phyloP scores from a whole-genome alignment of 306 rosid species.

The Rosa chinensis region DNA sequence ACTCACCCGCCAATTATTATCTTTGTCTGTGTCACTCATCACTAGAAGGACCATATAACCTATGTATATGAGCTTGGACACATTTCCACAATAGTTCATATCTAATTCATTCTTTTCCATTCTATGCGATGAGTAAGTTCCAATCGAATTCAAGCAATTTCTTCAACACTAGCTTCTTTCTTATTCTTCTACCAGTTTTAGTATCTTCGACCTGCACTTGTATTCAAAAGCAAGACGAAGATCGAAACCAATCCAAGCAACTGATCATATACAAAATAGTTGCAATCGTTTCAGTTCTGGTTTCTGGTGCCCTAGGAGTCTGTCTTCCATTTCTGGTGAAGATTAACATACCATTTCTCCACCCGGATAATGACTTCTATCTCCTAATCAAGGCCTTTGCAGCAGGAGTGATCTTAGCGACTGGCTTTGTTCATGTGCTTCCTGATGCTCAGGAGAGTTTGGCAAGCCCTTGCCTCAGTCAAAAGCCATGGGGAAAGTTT shows the following conservation, averaged over 20 bases:
- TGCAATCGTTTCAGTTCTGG: conserved; percentile 39
- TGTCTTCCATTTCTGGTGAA: conserved; percentile 41
- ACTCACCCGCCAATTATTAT: background rate
- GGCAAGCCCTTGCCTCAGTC: conserved; percentile 40
- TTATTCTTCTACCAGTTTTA: conserved; percentile 22
- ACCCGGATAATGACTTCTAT: conserved; percentile 38
- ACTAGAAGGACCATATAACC: background rate
- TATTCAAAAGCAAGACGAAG: conserved; percentile 10
- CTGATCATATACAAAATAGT: conserved; percentile 36
- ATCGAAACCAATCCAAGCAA: conserved; percentile 29
- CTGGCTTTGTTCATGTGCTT: conserved; percentile 61
- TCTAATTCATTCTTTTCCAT: background rate
- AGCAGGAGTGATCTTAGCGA: conserved; percentile 60
- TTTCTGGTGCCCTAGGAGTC: conserved; percentile 43
- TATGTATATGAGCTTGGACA: background rate
- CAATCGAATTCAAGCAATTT: background rate
- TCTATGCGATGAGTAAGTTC: background rate
- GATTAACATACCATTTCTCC: conserved; percentile 16
- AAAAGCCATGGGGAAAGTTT: conserved; percentile 55
- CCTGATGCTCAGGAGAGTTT: conserved; percentile 53
- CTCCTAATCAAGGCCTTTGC: conserved; percentile 51
- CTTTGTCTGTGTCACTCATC: background rate
- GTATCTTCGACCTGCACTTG: conserved; percentile 36
- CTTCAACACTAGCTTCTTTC: background rate
- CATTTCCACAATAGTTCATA: background rate